Percentiles rank a stretch among this genome's conserved stretches.
phyloP scores from a whole-genome alignment of 371 early-diverging fungal genomes.

The Mucor sp. region DNA sequence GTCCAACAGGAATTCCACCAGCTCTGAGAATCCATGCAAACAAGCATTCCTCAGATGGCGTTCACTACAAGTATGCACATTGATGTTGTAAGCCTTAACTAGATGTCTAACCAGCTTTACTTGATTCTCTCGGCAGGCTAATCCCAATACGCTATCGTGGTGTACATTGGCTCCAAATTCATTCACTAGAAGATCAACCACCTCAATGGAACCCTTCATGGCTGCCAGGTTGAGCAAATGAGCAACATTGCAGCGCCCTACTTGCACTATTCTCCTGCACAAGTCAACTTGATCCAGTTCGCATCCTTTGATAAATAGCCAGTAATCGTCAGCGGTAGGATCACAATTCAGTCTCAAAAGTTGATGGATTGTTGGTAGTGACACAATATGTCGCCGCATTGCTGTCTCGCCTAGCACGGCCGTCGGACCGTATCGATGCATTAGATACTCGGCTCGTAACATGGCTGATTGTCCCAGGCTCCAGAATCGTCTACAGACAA shows the following conservation, averaged over 20 bases:
- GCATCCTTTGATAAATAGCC: conserved; percentile 29
- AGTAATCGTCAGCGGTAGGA: conserved; percentile 32
- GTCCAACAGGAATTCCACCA: conserved; percentile 55
- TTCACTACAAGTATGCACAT: conserved; percentile 30
- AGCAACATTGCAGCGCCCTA: too few relatives aligned
- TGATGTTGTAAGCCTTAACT: conserved; percentile 16
- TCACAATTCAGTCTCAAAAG: conserved; percentile 27
- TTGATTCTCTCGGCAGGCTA: conserved; percentile 36
- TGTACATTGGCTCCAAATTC: conserved; percentile 24
- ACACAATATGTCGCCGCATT: conserved; percentile 26
- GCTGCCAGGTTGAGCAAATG: conserved; percentile 32
- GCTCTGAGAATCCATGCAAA: conserved; percentile 59
- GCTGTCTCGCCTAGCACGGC: conserved; percentile 31
- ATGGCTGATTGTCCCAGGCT: conserved; percentile 25
- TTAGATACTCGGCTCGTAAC: conserved; percentile 32
- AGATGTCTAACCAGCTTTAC: conserved; percentile 32
- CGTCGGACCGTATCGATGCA: conserved; percentile 33
- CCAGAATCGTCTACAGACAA: conserved; percentile 24
- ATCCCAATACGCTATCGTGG: conserved; percentile 19
- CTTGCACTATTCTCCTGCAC: conserved; percentile 14
- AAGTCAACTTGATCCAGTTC: conserved; percentile 18
- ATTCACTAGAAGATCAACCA: conserved; percentile 32
- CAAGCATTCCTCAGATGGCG: conserved; percentile 39
- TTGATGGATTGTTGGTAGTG: conserved; percentile 24
- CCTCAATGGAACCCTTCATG: conserved; percentile 23